Evolutionary conservation across 1,284 basidiomycete genomes (phyloP).

Genomic region (Papiliotrema laurentii): DNA sequence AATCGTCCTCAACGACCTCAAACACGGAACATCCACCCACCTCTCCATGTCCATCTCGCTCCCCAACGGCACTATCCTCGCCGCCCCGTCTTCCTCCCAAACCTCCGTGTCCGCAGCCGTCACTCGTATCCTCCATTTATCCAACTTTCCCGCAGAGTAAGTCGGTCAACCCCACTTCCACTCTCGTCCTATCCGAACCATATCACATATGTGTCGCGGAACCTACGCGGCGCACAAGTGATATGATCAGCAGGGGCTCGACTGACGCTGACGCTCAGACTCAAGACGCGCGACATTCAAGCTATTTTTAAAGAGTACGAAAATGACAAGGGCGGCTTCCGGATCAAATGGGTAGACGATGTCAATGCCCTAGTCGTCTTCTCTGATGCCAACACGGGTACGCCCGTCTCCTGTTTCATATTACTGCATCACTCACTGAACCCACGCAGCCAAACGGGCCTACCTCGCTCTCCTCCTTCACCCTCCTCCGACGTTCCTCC

Average conservation of each 20-base stretch:
- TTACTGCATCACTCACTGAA: not conserved
- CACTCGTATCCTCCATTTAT: conserved; percentile 87
- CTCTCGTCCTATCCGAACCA: too few species aligned
- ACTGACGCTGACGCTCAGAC: conserved; percentile 33
- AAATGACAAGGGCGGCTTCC: conserved; percentile 79
- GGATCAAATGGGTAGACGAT: conserved; percentile 99
- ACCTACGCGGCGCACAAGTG: too few species aligned
- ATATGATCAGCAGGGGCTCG: not conserved
- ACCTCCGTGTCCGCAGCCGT: conserved; percentile 76
- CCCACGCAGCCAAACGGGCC: conserved; percentile 83
- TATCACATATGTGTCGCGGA: too few species aligned
- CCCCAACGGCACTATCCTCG: conserved; percentile 42
- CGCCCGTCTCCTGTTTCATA: conserved; percentile 18
- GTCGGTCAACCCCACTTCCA: conserved; percentile 7
- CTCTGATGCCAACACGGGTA: conserved; percentile 55
- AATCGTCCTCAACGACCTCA: not conserved
- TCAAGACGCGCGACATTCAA: conserved; percentile 97
- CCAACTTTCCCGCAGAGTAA: conserved; percentile 79
- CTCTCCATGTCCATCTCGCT: conserved; percentile 46
- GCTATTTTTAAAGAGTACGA: conserved; percentile 87
- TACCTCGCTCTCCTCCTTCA: conserved; percentile 82
- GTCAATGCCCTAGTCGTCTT: conserved; percentile 94
- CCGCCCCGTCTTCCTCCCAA: conserved; percentile 33
- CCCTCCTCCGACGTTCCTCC: conserved; percentile 67
- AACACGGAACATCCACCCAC: too few species aligned